Percentiles rank a stretch among this genome's conserved stretches.
Evolutionary conservation across 2,329 filamentous ascomycete species (phyloP).

Genomic region (Paradendryphiella salina): DNA sequence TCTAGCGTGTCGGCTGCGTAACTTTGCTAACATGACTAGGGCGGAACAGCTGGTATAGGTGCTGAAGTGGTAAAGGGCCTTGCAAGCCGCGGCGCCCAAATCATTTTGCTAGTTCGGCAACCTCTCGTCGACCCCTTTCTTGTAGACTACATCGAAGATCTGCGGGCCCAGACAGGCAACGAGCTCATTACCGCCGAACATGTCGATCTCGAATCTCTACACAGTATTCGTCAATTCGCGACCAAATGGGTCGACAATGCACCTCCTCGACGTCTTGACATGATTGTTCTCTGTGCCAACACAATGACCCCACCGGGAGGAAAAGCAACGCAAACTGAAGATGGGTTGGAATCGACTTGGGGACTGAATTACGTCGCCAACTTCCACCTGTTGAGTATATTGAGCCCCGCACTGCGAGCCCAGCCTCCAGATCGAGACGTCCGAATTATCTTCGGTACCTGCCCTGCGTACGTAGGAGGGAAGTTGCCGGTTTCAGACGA

Average conservation of each 20-base stretch:
- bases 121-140: conserved; percentile 83
- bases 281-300: conserved; percentile 85
- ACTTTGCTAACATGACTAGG: conserved; percentile 52
- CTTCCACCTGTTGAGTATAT: conserved; percentile 89
- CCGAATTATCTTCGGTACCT: conserved; percentile 81
- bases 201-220: conserved; percentile 84
- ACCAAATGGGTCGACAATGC: conserved; percentile 98
- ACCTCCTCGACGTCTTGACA: conserved; percentile 84
- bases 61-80: conserved; percentile 74
- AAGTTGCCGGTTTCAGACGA: conserved; percentile 63
- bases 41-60: conserved; percentile 91
- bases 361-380: conserved; percentile 94
- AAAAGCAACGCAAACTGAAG: conserved; percentile 64
- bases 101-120: conserved; percentile 85
- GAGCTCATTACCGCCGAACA: conserved; percentile 93
- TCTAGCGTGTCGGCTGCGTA: background rate
- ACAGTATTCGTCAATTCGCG: conserved; percentile 89
- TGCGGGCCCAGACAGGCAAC: conserved; percentile 76
- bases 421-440: conserved; percentile 95
- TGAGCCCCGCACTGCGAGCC: conserved; percentile 84
- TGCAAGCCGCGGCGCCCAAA: conserved; percentile 80
- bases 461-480: conserved; percentile 82
- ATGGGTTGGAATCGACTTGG: conserved; percentile 88
- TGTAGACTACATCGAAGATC: conserved; percentile 87
- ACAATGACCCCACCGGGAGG: conserved; percentile 71